Conservation (phyloP, 2,329 filamentous ascomycete species). For the Colletotrichum spaethianum region DNA sequence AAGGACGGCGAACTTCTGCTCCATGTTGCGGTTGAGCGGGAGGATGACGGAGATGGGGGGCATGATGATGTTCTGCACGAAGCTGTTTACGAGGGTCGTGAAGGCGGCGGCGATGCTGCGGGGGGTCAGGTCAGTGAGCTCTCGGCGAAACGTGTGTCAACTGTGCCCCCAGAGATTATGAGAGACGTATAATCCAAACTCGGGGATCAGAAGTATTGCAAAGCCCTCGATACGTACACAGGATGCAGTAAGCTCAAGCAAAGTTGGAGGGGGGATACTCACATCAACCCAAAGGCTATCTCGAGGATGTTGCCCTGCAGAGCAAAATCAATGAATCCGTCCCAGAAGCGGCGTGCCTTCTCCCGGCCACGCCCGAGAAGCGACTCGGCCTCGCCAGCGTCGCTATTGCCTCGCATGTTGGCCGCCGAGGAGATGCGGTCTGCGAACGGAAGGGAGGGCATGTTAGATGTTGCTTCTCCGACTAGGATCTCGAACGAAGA, state of each 20-base stretch:
- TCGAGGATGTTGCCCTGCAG: slow-evolving; percentile 82
- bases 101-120: slow-evolving; percentile 78
- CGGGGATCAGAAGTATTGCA: neutral
- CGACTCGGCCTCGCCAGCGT: slow-evolving; percentile 54
- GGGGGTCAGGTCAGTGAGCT: neutral
- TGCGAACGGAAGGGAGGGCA: slow-evolving; percentile 29
- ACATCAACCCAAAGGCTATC: slow-evolving; percentile 84
- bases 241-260: slow-evolving; percentile 2
- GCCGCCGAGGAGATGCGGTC: slow-evolving; percentile 30
- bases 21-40: slow-evolving; percentile 79
- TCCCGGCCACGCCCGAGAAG: slow-evolving; percentile 64
- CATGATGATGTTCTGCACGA: slow-evolving; percentile 79
- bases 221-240: neutral
- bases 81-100: slow-evolving; percentile 79
- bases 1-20: slow-evolving; percentile 81
- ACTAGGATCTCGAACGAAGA: neutral
- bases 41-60: slow-evolving; percentile 78
- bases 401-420: slow-evolving; percentile 48
- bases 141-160: neutral
- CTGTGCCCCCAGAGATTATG: neutral
- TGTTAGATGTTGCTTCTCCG: neutral
- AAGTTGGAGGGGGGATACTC: slow-evolving; percentile 45
- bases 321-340: slow-evolving; percentile 80
- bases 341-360: slow-evolving; percentile 66
- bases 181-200: neutral